Percentiles rank a stretch among this genome's conserved stretches.
Evolutionary conservation across 2,329 filamentous ascomycete species (phyloP).

Genomic region (Claviceps sp.): DNA sequence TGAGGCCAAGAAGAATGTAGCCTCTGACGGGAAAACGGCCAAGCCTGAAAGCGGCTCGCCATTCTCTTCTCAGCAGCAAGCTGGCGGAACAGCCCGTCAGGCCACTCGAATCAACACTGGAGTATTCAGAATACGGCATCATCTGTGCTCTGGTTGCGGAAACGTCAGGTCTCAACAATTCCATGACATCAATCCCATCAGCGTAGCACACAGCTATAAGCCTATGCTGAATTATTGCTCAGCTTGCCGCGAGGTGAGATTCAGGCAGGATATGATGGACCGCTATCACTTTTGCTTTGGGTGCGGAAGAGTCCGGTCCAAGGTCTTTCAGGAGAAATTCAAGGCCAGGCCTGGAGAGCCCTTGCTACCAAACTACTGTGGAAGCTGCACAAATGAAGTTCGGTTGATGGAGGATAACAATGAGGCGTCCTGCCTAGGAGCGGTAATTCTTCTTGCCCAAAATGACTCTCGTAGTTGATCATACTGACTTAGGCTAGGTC

Average conservation of each 20-base stretch:
- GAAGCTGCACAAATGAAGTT: slow-evolving; percentile 14
- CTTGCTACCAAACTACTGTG: slow-evolving; percentile 21
- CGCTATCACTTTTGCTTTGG: slow-evolving; percentile 28
- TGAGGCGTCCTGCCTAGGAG: slow-evolving; percentile 16
- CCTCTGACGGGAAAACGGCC: neutral
- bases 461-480: too few relatives aligned
- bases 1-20: slow-evolving; percentile 2
- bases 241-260: slow-evolving; percentile 17
- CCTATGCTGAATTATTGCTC: slow-evolving; percentile 22
- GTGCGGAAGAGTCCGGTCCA: slow-evolving; percentile 15
- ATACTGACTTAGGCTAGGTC: neutral
- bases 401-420: slow-evolving; percentile 11
- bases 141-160: slow-evolving; percentile 25
- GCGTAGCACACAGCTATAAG: slow-evolving; percentile 7
- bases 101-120: slow-evolving; percentile 9
- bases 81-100: neutral
- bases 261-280: slow-evolving; percentile 11
- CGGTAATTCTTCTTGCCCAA: slow-evolving; percentile 6
- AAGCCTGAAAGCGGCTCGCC: neutral
- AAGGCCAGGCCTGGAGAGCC: slow-evolving; percentile 11
- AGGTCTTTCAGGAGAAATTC: slow-evolving; percentile 12
- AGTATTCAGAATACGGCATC: slow-evolving; percentile 12
- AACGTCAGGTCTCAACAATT: slow-evolving; percentile 20
- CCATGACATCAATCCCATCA: slow-evolving; percentile 20
- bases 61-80: neutral